Conservation (phyloP, 225 moss, liverwort and hornwort species). For the Pseudoscleropodium purum region DNA sequence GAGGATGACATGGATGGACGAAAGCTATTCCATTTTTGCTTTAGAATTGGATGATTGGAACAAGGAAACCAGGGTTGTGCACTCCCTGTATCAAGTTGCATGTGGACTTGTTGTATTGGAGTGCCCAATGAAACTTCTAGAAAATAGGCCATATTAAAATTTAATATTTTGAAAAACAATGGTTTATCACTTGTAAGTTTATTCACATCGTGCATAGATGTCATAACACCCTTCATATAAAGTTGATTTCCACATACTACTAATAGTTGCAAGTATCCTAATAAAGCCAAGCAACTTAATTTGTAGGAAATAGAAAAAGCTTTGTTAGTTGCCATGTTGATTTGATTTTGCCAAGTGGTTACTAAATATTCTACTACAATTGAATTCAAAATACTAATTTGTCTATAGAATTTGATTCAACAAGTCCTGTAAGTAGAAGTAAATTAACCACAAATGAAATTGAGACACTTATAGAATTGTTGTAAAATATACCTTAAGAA, state of each 20-base stretch:
- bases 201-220: not conserved
- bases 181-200: not conserved
- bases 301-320: not conserved
- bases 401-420: not conserved
- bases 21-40: not conserved
- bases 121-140: not conserved
- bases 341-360: not conserved
- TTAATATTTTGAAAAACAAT: not conserved
- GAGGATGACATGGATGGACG: not conserved
- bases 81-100: not conserved
- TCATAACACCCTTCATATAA: not conserved
- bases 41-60: not conserved
- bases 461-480: not conserved
- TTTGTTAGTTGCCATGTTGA: not conserved
- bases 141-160: not conserved
- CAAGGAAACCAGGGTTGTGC: not conserved
- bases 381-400: not conserved
- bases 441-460: not conserved
- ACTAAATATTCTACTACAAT: not conserved
- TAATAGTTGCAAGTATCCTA: not conserved
- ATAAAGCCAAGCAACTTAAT: not conserved
- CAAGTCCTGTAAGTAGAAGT: fast-evolving
- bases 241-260: not conserved
- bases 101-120: not conserved
- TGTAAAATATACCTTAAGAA: not conserved